Evolutionary conservation across 2,329 filamentous ascomycete genomes (phyloP), one percentile per base, ranked within the genome.

Genomic region (Grosmannia serpens): DNA sequence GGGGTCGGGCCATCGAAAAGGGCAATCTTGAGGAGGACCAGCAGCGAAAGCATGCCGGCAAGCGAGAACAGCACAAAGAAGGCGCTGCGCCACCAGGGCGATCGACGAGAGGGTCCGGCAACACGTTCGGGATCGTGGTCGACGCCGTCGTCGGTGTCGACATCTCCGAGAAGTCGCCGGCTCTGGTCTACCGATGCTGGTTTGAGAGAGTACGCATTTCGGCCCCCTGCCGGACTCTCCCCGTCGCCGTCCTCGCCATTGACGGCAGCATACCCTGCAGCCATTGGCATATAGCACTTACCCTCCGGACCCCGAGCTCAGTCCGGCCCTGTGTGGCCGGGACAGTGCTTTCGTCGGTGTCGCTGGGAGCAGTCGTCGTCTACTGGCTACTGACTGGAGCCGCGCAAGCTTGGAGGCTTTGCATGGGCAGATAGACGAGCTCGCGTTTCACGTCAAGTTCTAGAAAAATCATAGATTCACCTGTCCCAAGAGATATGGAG

Each of bases 11-110:
- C 20, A 53, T 60, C 61, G 17, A 61, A 57, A 15, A 64, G 44
- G 10, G 56, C 60, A 35, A 64, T 57, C 55, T 64, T 62, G 49
- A 62, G 29, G n/a, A 64, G 58, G 1, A 64, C 17, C 7, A 64
- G 55, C 26, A 63, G 46, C 17, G 60, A 35, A 29, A 62, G 24
- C 17, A 60, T 15, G 50, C 60, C 51, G 9, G 58, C 60, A 5
- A 54, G 1, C 22, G 47, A 41, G 15, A 56, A 53, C 8, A 56
- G 2, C 4, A 31, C 17, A 20, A 59, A 63, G 20, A 63, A 22
- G 7, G n/a, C 9, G 15, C 47, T 26, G 35, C 41, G 29, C 59
- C 57, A 58, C 38, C 58, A 41, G 7, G 53, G 15, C 26, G 20
- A 6, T 20, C 51, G 27, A 5, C 31, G 50, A 17, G 44, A 15